Evolutionary conservation across 129 eudicot species (phyloP), one percentile per base, ranked within the genome.

Genomic region (Chrysanthemum seticuspe): DNA sequence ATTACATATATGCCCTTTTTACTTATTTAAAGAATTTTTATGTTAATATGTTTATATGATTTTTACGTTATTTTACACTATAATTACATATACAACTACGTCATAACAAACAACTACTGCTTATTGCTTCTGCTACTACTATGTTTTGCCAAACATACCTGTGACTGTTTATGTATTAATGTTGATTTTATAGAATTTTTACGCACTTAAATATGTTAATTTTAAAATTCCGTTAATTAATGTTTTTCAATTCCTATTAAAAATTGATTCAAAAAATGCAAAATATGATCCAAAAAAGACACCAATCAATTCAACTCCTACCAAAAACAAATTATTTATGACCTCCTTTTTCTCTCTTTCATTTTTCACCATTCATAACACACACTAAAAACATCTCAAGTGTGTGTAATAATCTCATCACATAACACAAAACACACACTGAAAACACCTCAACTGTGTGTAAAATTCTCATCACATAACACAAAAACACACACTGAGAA

Each of bases 401-500:
- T 77, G 71, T 62, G 76, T 76, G 76, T 52, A 77, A 21, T 57
- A 25, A 36, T 13, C 50, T 14, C 69, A 13, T 31, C 25, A 0
- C 5, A 31, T 34, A 19, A 36, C 68, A n/a, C 40, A 34, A 34
- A 34, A 60, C 62, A 62, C 77, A 73, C 62, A 62, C 77, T 51
- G 9, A 18, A 69, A 77, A 51, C 71, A 70, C 76, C 81, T 69
- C 36, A 61, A 77, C 81, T 77, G 71, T 62, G 76, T 76, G 76
- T 52, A 70, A 21, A 25, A 36, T 13, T 23, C 10, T 48, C 68
- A 14, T 19, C 21, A 19, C 21, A 19, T 19, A 19, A 19, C 21
- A 19, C 21, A 34, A 31, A 34, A 31, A 59, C 62, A 62, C 77
- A 73, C 62, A 61, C 77, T 51, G 36, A 16, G 60, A 77, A 61